phyloP scores from a whole-genome alignment of 2,329 filamentous ascomycete species.

The Calonectria pauciramosa region DNA sequence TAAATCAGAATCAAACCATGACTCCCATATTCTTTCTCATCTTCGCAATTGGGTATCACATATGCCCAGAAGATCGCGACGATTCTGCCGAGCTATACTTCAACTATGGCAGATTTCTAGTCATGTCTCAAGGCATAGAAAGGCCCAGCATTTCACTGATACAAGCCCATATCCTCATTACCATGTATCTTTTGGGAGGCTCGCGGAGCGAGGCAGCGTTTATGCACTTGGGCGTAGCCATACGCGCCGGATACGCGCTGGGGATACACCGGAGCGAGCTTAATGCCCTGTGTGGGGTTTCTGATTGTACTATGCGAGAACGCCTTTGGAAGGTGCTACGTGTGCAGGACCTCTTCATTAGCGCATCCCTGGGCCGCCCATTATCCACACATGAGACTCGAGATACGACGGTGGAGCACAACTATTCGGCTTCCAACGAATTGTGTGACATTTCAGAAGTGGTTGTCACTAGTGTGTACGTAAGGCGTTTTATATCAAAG shows the following conservation, averaged over 20 bases:
- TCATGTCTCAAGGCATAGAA: neutral
- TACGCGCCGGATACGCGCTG: neutral
- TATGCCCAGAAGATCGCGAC: neutral
- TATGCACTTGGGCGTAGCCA: neutral
- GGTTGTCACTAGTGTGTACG: neutral
- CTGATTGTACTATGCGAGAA: neutral
- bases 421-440: neutral
- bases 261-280: neutral
- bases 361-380: neutral
- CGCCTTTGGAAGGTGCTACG: neutral
- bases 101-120: neutral
- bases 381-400: neutral
- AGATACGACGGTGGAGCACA: neutral
- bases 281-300: neutral
- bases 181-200: neutral
- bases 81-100: neutral
- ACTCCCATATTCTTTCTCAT: neutral
- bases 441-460: neutral
- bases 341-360: neutral
- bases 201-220: neutral
- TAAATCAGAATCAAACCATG: neutral
- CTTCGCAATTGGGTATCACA: neutral
- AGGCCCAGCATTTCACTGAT: neutral
- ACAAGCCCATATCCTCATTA: neutral
- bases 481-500: neutral